Conservation (phyloP, 2,329 filamentous ascomycete genomes). For the Lasiodiplodia sp. region DNA sequence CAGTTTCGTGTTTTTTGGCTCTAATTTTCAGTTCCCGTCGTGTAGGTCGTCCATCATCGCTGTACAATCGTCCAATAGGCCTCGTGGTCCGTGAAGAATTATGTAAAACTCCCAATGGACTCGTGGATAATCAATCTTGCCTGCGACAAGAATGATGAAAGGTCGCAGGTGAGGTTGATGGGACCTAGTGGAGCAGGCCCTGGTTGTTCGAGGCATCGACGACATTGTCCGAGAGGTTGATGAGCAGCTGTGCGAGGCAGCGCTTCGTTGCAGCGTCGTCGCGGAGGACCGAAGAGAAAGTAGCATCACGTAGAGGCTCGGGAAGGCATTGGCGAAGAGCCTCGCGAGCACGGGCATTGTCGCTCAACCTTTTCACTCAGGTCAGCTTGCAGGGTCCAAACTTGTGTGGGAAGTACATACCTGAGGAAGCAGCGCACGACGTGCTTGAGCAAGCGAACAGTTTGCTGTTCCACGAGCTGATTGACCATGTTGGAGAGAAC, state of each 20-base stretch:
- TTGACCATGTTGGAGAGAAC: conserved; percentile 99
- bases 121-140: not conserved
- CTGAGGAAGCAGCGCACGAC: conserved; percentile 96
- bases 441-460: conserved; percentile 92
- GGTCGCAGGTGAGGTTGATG: not conserved
- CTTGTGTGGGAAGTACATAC: conserved; percentile 59
- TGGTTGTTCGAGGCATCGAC: conserved; percentile 58
- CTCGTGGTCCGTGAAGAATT: conserved; percentile 14
- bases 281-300: conserved; percentile 93
- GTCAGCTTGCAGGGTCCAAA: conserved; percentile 3
- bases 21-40: conserved; percentile 14
- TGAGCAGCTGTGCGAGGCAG: conserved; percentile 93
- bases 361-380: conserved; percentile 72
- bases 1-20: conserved; percentile 4
- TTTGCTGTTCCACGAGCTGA: conserved; percentile 97
- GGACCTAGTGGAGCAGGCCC: conserved; percentile 41
- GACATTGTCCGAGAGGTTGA: conserved; percentile 93
- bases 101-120: conserved; percentile 1
- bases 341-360: conserved; percentile 94
- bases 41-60: conserved; percentile 23
- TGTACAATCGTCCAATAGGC: conserved; percentile 18
- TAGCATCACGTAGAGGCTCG: conserved; percentile 97
- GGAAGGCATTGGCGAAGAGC: conserved; percentile 94
- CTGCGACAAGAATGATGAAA: not conserved
- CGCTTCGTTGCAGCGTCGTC: conserved; percentile 98